A percentile compares a stretch with the other conserved stretches of the same genome.
phyloP scores from a whole-genome alignment of 306 rosid genomes.

The Betula pendula region DNA sequence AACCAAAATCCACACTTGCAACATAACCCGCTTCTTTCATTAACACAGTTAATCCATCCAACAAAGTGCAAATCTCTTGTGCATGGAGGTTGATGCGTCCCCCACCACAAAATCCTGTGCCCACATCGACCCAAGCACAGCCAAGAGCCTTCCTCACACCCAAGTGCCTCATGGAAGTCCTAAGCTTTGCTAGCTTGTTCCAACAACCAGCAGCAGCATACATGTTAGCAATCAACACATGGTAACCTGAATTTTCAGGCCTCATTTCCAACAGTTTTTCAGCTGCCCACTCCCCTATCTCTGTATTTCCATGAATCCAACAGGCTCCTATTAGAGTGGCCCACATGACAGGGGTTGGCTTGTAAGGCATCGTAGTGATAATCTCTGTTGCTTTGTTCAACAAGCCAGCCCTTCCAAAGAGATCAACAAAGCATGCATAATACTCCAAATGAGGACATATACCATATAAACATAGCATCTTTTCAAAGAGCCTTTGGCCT shows the following conservation, averaged over 20 bases:
- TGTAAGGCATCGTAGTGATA: slow-evolving; percentile 71
- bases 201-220: slow-evolving; percentile 83
- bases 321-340: slow-evolving; percentile 84
- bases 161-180: slow-evolving; percentile 78
- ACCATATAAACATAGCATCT: slow-evolving; percentile 55
- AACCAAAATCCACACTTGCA: slow-evolving; percentile 32
- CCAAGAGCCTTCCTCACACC: slow-evolving; percentile 83
- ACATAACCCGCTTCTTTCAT: slow-evolving; percentile 57
- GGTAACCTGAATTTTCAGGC: slow-evolving; percentile 73
- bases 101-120: slow-evolving; percentile 65
- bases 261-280: slow-evolving; percentile 74
- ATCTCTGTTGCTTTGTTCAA: slow-evolving; percentile 58
- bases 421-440: slow-evolving; percentile 82
- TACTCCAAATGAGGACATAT: slow-evolving; percentile 66
- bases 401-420: slow-evolving; percentile 87
- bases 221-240: slow-evolving; percentile 88
- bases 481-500: slow-evolving; percentile 55
- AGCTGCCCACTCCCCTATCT: slow-evolving; percentile 86
- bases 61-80: slow-evolving; percentile 43
- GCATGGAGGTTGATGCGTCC: slow-evolving; percentile 61
- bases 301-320: slow-evolving; percentile 59
- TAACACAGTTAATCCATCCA: slow-evolving; percentile 64
- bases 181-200: slow-evolving; percentile 64
- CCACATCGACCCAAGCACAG: slow-evolving; percentile 71
- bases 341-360: slow-evolving; percentile 93